Evolutionary conservation across 208 protist genomes (phyloP), one percentile per base, ranked within the genome.

Genomic region (Acanthamoeba lenticulata): DNA sequence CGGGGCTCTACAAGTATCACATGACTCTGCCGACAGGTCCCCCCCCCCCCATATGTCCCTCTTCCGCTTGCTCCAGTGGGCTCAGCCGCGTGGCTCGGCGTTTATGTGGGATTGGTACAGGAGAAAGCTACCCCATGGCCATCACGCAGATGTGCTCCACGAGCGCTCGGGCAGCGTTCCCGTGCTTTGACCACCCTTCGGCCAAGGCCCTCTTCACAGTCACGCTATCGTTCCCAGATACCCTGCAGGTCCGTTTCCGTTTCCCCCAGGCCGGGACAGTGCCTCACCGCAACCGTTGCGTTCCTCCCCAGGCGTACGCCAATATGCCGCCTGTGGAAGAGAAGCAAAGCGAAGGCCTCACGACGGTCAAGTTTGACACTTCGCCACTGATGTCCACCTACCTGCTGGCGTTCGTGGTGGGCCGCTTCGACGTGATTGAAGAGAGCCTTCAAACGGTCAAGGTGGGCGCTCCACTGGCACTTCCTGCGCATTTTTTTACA

Each of bases 341-440:
- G 38, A 38, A 29, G 34, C 5, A 45, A 11, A 45, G 38, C 19
- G 4, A 79, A 4, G 67, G 38, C 5, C 34, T 79, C 6, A 32
- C 52, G 79, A 88, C 45, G 21, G 85, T 91, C n/a, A 29, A 45
- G 34, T 91, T 91, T 38, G 52, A n/a, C 29, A 65, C 17, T 0
- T 96, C 97, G 5, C 97, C 97, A n/a, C 42, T 85, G 6, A 98
- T 98, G 97, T 97, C 96, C 2, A 98, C 98, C 24, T 99, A 99
- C 55, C 62, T 99, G 11, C 34, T 98, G 24, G 98, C 98, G 4
- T 98, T 99, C 74, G 95, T 98, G 19, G 97, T 99, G 34, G 98
- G 99, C 92, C 96, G 98, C 44, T 99, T 99, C 94, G 96, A 97
- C n/a, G 97, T 96, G 45, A 83, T 99, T 27, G 97, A 98, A 93